These are phyloP conservation scores for Gnomoniopsis smithogilvyi DNA, from an alignment of 2,329 filamentous ascomycete genomes.

Conservation along the genomic window DNA sequence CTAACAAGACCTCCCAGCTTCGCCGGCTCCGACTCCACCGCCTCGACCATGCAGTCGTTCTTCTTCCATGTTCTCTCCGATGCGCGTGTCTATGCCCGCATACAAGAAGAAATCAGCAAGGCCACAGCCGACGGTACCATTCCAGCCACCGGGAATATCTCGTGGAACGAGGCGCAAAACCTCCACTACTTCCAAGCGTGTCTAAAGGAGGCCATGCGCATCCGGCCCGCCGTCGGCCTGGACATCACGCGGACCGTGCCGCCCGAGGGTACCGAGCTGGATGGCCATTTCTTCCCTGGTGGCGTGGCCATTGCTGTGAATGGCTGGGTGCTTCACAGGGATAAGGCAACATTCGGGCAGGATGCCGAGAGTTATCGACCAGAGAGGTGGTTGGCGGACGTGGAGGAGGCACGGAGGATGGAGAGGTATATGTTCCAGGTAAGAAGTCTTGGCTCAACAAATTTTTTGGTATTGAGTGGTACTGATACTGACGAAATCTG, in stretches of 20 bases:
- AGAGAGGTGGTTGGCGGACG: conserved; percentile 51
- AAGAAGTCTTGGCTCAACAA: conserved; percentile 20
- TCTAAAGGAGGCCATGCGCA: conserved; percentile 53
- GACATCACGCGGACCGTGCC: conserved; percentile 52
- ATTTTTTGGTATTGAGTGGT: neutral
- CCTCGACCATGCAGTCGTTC: conserved; percentile 56
- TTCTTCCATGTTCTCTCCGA: conserved; percentile 48
- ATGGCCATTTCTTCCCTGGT: conserved; percentile 47
- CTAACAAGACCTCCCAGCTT: conserved; percentile 35
- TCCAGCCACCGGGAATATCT: conserved; percentile 38
- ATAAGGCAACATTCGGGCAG: conserved; percentile 43
- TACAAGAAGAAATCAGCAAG: conserved; percentile 41
- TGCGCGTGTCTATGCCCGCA: conserved; percentile 34
- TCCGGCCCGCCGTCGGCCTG: conserved; percentile 53
- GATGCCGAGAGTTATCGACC: conserved; percentile 52
- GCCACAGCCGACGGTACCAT: conserved; percentile 35
- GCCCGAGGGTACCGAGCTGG: conserved; percentile 47
- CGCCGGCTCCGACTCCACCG: conserved; percentile 59
- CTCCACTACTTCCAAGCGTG: conserved; percentile 56
- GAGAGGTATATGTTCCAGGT: conserved; percentile 56
- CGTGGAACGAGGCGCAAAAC: conserved; percentile 44
- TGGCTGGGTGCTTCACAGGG: conserved; percentile 50
- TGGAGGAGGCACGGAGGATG: conserved; percentile 42
- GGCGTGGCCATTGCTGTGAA: conserved; percentile 53
- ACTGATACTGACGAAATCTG: neutral